phyloP scores from a whole-genome alignment of 2,329 filamentous ascomycete species.

The Tolypocladium ophioglossoides region DNA sequence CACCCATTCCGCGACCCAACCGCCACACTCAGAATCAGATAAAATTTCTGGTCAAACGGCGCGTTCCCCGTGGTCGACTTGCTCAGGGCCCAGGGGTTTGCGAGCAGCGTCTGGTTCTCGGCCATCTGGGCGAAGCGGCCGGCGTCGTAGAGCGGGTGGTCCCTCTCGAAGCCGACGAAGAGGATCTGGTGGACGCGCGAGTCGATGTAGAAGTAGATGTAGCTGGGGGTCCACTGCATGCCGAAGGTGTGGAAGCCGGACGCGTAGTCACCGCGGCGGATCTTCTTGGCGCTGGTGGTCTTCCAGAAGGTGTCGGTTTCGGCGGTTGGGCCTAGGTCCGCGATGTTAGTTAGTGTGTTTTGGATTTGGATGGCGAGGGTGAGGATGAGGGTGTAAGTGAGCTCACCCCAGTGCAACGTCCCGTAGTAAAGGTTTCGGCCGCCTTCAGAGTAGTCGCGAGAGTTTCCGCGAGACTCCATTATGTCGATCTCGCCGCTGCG shows the following conservation, averaged over 20 bases:
- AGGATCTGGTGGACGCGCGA: conserved; percentile 28
- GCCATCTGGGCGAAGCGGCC: conserved; percentile 29
- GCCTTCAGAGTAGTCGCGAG: conserved; percentile 26
- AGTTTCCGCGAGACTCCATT: conserved; percentile 32
- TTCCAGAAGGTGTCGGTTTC: conserved; percentile 21
- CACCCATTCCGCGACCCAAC: conserved; percentile 38
- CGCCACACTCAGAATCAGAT: conserved; percentile 39
- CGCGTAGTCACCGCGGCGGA: conserved; percentile 27
- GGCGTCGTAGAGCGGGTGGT: conserved; percentile 25
- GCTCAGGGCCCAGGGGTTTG: conserved; percentile 32
- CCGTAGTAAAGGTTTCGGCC: conserved; percentile 31
- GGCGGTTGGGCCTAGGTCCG: conserved; percentile 10
- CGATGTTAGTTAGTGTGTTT: not conserved
- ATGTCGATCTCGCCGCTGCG: conserved; percentile 44
- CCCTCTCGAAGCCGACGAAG: conserved; percentile 23
- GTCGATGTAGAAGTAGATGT: conserved; percentile 43
- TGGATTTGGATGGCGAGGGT: not conserved
- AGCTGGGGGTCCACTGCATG: conserved; percentile 39
- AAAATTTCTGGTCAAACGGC: conserved; percentile 42
- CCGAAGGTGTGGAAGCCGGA: conserved; percentile 39
- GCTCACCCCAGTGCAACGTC: conserved; percentile 36
- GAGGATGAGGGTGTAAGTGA: not conserved
- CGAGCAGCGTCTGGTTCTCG: conserved; percentile 28
- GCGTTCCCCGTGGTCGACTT: conserved; percentile 28
- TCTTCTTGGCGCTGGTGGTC: conserved; percentile 19